Base-by-base conservation (phyloP, 2,329 filamentous ascomycete species). In the Blastomyces silverae region DNA sequence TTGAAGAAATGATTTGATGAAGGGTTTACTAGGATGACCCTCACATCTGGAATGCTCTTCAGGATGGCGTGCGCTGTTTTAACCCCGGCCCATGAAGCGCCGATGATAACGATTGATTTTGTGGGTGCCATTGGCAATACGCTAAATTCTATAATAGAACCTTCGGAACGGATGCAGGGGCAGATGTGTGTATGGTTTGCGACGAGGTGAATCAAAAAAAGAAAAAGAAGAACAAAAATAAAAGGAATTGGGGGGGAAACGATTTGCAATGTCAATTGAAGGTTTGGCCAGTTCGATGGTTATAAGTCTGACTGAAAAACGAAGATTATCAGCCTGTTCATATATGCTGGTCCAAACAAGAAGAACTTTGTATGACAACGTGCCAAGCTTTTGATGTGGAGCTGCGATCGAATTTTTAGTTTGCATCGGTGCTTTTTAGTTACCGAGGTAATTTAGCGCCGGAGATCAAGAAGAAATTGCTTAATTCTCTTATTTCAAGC, bases 21-120 rank as follows among this genome's bases (percentile, higher is more conserved):
- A 3, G 83, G 82, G 64, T 82, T 81, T 69, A 88, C 77, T 22
- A 86, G 75, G 63, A 81, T 80, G 55, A 87, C 74, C 64, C 83
- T 83, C 71, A 73, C 67, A 58, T 48, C 46, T 13, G 63, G 37
- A 55, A 64, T 56, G 15, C 31, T 22, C 25, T 64, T 64, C 22
- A 64, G 63, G 57, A 64, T 56, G 46, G 44, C 22, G 25, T 64
- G 63, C 10, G 58, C 31, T 13, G 52, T 56, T 50, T 64, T 55
- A 10, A 58, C 55, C 17, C 63, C 63, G 7, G 57, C 58, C 39
- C 58, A 64, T 7, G 63, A 64, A 34, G 42, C 63, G 8, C 63
- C 63, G 28, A 64, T n/a, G 25, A 64, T 46, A 15, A 64, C 44
- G 44, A 64, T 37, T 15, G 25, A 50, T 48, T 48, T 61, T 13